Conservation (phyloP, 306 rosid genomes). For the barrel medic (Medicago truncatula) region DNA sequence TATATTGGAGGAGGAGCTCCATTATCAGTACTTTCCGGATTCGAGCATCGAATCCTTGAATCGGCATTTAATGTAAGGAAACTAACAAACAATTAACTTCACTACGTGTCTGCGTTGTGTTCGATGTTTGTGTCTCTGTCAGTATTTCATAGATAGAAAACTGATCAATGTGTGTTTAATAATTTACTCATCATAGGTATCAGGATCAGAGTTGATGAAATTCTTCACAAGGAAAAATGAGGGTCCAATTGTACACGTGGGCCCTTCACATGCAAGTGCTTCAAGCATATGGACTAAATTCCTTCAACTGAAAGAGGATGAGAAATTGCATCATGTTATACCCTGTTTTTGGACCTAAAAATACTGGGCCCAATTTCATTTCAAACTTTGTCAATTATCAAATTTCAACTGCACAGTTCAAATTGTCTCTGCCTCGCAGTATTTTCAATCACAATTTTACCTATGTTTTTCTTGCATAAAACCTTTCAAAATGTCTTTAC, state of each 20-base stretch:
- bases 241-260: constrained; percentile 69
- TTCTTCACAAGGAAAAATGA: constrained; percentile 51
- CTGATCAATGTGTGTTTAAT: neutral
- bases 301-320: constrained; percentile 60
- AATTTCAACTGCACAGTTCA: too few relatives aligned
- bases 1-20: constrained; percentile 90
- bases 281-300: constrained; percentile 66
- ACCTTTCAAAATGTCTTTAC: too few relatives aligned
- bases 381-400: too few relatives aligned
- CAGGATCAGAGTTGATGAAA: constrained; percentile 52
- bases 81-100: too few relatives aligned
- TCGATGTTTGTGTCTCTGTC: neutral
- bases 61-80: constrained; percentile 77
- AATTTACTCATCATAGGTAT: constrained; percentile 22
- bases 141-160: neutral
- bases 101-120: neutral
- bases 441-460: too few relatives aligned
- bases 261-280: constrained; percentile 43
- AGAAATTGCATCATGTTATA: constrained; percentile 52
- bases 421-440: too few relatives aligned
- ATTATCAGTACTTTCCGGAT: constrained; percentile 72
- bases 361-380: too few relatives aligned
- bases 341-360: too few relatives aligned
- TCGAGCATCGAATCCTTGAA: constrained; percentile 57
- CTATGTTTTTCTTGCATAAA: too few relatives aligned